Conservation (phyloP, 1,284 basidiomycete species). For the Ceratobasidium sp. region DNA sequence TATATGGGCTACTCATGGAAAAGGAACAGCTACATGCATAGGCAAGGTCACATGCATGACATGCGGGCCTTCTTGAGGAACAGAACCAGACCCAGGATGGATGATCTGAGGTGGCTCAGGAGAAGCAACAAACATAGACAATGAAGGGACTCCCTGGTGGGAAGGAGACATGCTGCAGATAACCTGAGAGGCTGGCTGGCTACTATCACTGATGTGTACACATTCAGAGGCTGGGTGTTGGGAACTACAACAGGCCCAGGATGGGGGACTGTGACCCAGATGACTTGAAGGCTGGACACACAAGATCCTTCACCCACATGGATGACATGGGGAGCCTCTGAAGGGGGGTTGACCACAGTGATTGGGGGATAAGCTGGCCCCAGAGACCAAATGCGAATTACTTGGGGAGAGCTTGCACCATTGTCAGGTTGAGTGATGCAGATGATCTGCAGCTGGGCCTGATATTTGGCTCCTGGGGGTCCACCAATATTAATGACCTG, state of each 20-base stretch:
- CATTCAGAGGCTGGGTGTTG: slow-evolving; percentile 23
- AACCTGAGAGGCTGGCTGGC: slow-evolving; percentile 21
- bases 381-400: slow-evolving; percentile 32
- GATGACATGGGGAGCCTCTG: slow-evolving; percentile 37
- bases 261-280: slow-evolving; percentile 20
- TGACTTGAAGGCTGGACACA: slow-evolving; percentile 21
- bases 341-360: slow-evolving; percentile 29
- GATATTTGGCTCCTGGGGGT: background rate
- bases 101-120: slow-evolving; percentile 27
- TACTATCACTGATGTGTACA: slow-evolving; percentile 19
- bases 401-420: slow-evolving; percentile 11
- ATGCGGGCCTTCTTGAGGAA: slow-evolving; percentile 11
- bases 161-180: slow-evolving; percentile 22
- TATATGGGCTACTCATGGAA: background rate
- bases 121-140: background rate
- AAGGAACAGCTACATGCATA: slow-evolving; percentile 6
- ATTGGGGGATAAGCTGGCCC: slow-evolving; percentile 32
- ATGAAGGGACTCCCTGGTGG: background rate
- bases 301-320: slow-evolving; percentile 24
- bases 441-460: slow-evolving; percentile 26
- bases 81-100: slow-evolving; percentile 15
- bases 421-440: slow-evolving; percentile 6
- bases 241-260: slow-evolving; percentile 1
- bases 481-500: slow-evolving; percentile 31
- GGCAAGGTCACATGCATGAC: slow-evolving; percentile 33